Evolutionary conservation across 2,329 filamentous ascomycete species (phyloP), one percentile per base, ranked within the genome.

Genomic region (Botrytis hyacinthi): DNA sequence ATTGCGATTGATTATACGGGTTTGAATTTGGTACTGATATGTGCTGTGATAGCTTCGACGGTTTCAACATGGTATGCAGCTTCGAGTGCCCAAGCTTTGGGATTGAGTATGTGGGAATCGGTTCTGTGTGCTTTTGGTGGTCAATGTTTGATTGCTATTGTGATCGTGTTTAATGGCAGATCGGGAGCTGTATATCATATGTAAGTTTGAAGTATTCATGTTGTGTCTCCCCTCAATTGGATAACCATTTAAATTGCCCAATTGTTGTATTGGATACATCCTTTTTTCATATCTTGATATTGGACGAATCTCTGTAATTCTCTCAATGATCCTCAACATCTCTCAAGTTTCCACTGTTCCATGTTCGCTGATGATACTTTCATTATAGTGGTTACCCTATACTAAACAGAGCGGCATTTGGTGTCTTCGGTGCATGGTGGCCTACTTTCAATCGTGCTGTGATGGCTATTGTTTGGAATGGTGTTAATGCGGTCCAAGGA

Each of bases 31-130:
- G 18, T 54, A 22, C 59, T 71, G 32, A 73, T 26, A 4, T 35
- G 1, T 14, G 16, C 8, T 62, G 57, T 29, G 42, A 70, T 59
- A 79, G 77, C 79, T 12, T 81, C 82, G 44, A 83, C 82, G 35
- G 82, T 83, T 8, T 81, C 81, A 37, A 82, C 82, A 73, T 81
- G 83, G 78, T 83, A 85, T 77, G 79, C 81, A 22, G 81, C 81
- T 3, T 82, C 81, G 9, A 81, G 83, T 7, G 83, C 81, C 2
- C 82, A 84, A 76, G 79, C 83, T 3, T 75, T 83, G 14, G 85
- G 85, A 16, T 78, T 87, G 35, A 83, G 81, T 59, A 85, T 86
- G 82, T 87, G 85, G 85, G 85, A 87, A 76, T 82, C 82, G 22
- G 74, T 87, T 42, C 83, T 77, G 65, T 81, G 83, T 78, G 77